Percentiles rank a stretch among this genome's conserved stretches.
These are phyloP conservation scores for Delitschia confertaspora DNA, from an alignment of 495 filamentous ascomycete genomes.

Conservation along the genomic window DNA sequence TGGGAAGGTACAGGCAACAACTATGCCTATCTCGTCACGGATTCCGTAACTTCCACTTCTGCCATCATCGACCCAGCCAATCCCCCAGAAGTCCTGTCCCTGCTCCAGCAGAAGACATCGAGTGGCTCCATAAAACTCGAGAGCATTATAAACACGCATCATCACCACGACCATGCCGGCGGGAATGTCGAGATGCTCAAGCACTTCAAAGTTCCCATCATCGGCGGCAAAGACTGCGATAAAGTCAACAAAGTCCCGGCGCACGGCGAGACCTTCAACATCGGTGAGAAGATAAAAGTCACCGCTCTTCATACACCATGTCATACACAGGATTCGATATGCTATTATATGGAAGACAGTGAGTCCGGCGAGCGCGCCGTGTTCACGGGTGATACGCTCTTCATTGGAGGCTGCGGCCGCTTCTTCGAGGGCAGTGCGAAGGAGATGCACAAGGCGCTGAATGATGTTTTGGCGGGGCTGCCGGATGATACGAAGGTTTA, in stretches of 20 bases:
- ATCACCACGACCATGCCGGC: slow-evolving; percentile 92
- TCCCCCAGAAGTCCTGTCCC: slow-evolving; percentile 77
- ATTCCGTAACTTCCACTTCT: slow-evolving; percentile 84
- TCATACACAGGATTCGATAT: slow-evolving; percentile 97
- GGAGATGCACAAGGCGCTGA: slow-evolving; percentile 90
- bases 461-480: slow-evolving; percentile 68
- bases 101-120: slow-evolving; percentile 63
- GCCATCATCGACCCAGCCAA: slow-evolving; percentile 93
- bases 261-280: slow-evolving; percentile 68
- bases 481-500: slow-evolving; percentile 93
- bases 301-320: slow-evolving; percentile 92
- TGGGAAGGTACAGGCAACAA: slow-evolving; percentile 89
- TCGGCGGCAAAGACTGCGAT: slow-evolving; percentile 82
- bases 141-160: slow-evolving; percentile 92
- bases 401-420: slow-evolving; percentile 80
- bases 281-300: slow-evolving; percentile 73
- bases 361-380: slow-evolving; percentile 67
- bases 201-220: slow-evolving; percentile 58
- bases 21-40: slow-evolving; percentile 91
- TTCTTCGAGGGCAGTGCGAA: slow-evolving; percentile 90
- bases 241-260: slow-evolving; percentile 64
- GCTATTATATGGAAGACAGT: slow-evolving; percentile 74
- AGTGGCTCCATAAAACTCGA: slow-evolving; percentile 69
- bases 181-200: slow-evolving; percentile 79
- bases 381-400: slow-evolving; percentile 94